Conservation (phyloP, 345 rosid genomes). For the Viola odorata region DNA sequence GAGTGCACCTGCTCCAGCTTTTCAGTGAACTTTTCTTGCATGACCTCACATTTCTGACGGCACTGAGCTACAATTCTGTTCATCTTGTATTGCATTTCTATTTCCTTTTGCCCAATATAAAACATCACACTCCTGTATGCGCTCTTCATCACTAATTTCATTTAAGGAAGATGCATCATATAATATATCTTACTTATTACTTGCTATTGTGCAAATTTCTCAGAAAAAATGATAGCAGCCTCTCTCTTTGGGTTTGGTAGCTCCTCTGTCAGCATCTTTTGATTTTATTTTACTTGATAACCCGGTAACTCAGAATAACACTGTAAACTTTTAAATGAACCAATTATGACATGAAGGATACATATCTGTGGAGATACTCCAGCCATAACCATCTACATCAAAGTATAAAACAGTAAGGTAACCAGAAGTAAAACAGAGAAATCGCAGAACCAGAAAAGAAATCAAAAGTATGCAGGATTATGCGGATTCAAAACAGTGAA, state of each 20-base stretch:
- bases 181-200: too few species aligned
- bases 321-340: too few species aligned
- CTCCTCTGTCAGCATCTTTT: too few species aligned
- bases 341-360: conserved; percentile 40
- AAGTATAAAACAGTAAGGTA: conserved; percentile 7
- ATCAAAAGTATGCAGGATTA: not conserved
- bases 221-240: too few species aligned
- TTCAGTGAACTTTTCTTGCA: conserved; percentile 88
- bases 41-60: conserved; percentile 80
- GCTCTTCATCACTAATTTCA: conserved; percentile 77
- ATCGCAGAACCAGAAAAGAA: not conserved
- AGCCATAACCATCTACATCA: conserved; percentile 83
- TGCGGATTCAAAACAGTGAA: not conserved
- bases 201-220: too few species aligned
- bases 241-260: too few species aligned
- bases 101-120: conserved; percentile 74
- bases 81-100: conserved; percentile 94
- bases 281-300: too few species aligned
- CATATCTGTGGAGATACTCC: conserved; percentile 90
- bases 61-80: conserved; percentile 72
- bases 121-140: conserved; percentile 89
- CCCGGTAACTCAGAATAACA: too few species aligned
- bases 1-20: conserved; percentile 85
- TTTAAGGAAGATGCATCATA: conserved; percentile 35
- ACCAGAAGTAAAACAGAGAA: not conserved